Conservation (phyloP, 2,329 filamentous ascomycete species). For the Dactylellina leptospora region DNA sequence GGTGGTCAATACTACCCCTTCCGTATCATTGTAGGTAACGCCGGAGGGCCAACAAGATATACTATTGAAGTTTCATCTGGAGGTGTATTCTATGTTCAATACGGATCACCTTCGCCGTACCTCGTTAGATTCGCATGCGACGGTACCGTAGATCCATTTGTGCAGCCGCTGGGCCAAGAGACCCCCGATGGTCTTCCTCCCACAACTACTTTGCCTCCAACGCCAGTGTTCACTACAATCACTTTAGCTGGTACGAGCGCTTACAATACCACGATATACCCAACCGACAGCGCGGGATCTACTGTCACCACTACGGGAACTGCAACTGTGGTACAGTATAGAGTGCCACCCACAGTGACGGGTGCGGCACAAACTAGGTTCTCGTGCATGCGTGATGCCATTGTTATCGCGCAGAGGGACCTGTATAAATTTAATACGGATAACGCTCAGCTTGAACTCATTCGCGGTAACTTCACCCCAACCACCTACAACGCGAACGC, state of each 20-base stretch:
- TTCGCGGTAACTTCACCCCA: neutral
- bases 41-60: slow-evolving; percentile 3
- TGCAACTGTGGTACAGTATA: neutral
- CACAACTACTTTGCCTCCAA: too few species aligned
- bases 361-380: neutral
- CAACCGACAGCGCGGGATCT: neutral
- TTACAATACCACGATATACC: neutral
- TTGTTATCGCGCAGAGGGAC: neutral
- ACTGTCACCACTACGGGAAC: neutral
- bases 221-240: too few species aligned
- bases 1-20: neutral
- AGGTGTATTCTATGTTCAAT: neutral
- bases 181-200: too few species aligned
- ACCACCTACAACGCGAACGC: neutral
- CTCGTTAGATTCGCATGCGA: neutral
- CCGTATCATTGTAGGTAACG: slow-evolving; percentile 2
- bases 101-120: neutral
- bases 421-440: neutral
- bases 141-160: neutral
- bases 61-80: neutral
- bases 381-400: neutral
- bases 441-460: neutral
- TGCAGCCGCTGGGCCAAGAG: slow-evolving; percentile 1
- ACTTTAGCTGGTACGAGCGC: neutral
- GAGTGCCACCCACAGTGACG: neutral